Base-by-base conservation (phyloP, 1,284 basidiomycete species). In the Exsudoporus floridanus region DNA sequence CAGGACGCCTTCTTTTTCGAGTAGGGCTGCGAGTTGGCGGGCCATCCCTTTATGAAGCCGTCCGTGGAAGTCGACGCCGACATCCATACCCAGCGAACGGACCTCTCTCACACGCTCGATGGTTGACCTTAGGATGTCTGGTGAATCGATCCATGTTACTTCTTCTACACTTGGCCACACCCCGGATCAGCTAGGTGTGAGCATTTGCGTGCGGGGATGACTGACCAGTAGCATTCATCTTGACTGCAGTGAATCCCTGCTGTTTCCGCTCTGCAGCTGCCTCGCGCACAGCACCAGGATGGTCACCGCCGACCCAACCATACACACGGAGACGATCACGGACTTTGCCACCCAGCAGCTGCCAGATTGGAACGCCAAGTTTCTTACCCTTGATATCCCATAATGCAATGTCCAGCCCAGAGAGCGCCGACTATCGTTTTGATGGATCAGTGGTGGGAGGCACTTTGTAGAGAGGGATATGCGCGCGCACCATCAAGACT, bases 351-450 rank as follows among this genome's bases (percentile, higher is more conserved):
- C 88, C 88, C 2, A 90, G 77, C 3, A 92, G 74, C 67, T 87
- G 82, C 81, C 83, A 89, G 7, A 91, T 72, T 0, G 88, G 88
- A 2, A 90, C 87, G 25, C 84, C 84, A 9, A 90, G 77, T 28
- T 81, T 83, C 71, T 89, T 90, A 28, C 88, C 88, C 64, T 90
- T 90, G 73, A 91, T 87, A 63, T 90, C 88, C 88, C 80, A 81
- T 2, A 83, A 69, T 1, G 79, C 77, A 50, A 81, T 81, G 57
- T 80, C 78, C 19, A 80, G 57, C 14, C 81, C 76, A 7, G 80
- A 85, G 10, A 85, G 66, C 3, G 81, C 82, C 21, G 74, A 76
- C 73, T 74, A 45, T 4, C 14, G 16, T 34, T 21, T 44, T 16
- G 5, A n/a, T 18, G n/a, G 4, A 2, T 38, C 23, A 43, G 36